phyloP scores from a whole-genome alignment of 1,284 basidiomycete species.

The Ganoderma sinense region DNA sequence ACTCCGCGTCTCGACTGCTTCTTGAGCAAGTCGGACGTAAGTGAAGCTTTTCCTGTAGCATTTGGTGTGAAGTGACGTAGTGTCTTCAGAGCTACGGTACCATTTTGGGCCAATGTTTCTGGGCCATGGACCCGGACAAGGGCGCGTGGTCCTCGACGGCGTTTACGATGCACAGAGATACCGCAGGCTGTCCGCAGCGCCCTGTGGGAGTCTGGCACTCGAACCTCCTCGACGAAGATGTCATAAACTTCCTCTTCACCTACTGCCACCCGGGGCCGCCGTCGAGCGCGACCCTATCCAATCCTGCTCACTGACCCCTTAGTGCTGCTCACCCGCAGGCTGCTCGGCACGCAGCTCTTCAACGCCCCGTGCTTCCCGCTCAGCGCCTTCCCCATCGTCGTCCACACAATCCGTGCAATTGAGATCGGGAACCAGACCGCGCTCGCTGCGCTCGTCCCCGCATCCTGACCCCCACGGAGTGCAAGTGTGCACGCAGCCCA shows the following conservation, averaged over 20 bases:
- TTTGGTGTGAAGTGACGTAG: background rate
- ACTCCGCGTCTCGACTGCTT: conserved; percentile 30
- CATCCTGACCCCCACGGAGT: too few species aligned
- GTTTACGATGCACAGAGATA: conserved; percentile 37
- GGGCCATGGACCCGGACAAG: conserved; percentile 55
- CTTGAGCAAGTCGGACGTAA: conserved; percentile 16
- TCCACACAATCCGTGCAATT: too few species aligned
- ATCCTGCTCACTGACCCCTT: too few species aligned
- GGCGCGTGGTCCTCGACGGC: conserved; percentile 42
- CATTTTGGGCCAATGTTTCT: conserved; percentile 51
- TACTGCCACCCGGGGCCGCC: too few species aligned
- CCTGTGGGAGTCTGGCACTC: conserved; percentile 38
- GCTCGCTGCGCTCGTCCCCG: too few species aligned
- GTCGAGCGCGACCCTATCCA: too few species aligned
- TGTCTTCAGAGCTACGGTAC: conserved; percentile 48
- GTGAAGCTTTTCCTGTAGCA: background rate
- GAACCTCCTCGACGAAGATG: conserved; percentile 37
- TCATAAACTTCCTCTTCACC: conserved; percentile 44
- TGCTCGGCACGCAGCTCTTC: too few species aligned
- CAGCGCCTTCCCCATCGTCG: too few species aligned
- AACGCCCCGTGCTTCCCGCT: too few species aligned
- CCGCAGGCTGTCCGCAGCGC: conserved; percentile 25
- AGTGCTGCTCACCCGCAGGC: too few species aligned
- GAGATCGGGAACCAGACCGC: too few species aligned
- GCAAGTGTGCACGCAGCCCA: too few species aligned